Evolutionary conservation across 108 stramenopile species (phyloP).

Genomic region (Conticribra guillardii): DNA sequence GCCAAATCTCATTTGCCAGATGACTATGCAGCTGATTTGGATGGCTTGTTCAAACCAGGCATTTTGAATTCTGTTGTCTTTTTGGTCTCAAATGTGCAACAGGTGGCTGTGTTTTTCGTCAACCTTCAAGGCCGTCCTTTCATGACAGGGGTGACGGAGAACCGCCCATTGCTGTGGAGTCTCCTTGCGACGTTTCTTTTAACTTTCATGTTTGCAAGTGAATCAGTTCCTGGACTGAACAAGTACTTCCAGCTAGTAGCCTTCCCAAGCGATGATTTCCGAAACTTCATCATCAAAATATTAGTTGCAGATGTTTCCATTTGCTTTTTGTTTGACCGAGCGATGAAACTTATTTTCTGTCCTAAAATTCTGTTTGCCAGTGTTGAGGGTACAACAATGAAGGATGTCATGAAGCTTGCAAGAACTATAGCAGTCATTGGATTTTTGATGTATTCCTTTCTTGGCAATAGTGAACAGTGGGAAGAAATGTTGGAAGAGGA

Average conservation of each 20-base stretch:
- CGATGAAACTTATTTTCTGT: constrained; percentile 93
- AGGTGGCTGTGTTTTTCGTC: constrained; percentile 97
- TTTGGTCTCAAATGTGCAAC: constrained; percentile 94
- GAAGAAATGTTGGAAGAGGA: constrained; percentile 84
- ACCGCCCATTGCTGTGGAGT: constrained; percentile 93
- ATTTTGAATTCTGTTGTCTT: constrained; percentile 94
- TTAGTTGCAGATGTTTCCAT: constrained; percentile 80
- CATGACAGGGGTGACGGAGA: constrained; percentile 98
- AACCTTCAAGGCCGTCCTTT: constrained; percentile 98
- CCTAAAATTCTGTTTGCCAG: constrained; percentile 89
- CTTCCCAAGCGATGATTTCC: constrained; percentile 93
- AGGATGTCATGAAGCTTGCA: constrained; percentile 73
- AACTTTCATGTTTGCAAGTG: constrained; percentile 92
- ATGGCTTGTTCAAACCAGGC: constrained; percentile 93
- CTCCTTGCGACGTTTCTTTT: constrained; percentile 88
- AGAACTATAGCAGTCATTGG: constrained; percentile 79
- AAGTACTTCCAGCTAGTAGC: constrained; percentile 97
- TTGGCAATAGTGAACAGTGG: constrained; percentile 83
- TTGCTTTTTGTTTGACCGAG: constrained; percentile 89
- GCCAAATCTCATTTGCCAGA: constrained; percentile 85
- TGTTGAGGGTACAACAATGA: constrained; percentile 88
- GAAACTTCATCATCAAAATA: constrained; percentile 85
- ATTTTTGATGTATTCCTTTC: constrained; percentile 79
- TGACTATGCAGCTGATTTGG: constrained; percentile 86
- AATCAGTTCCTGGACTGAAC: constrained; percentile 91